Conservation (phyloP, 148 eudicot species). For the Persicaria tinctoria region DNA sequence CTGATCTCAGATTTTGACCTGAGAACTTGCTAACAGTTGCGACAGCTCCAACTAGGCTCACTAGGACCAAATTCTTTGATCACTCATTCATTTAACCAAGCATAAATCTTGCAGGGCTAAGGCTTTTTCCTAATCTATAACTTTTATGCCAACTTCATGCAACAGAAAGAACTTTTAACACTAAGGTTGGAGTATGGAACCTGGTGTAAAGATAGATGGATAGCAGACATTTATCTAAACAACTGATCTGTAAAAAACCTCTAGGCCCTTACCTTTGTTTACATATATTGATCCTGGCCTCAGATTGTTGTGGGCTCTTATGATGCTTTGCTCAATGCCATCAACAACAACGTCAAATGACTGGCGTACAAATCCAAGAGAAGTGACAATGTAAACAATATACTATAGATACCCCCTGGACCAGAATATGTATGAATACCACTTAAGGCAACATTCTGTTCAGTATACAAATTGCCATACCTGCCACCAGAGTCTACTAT, state of each 20-base stretch:
- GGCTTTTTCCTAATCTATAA: not conserved
- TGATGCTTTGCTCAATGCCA: slow-evolving; percentile 85
- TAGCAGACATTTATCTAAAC: not conserved
- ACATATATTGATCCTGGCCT: slow-evolving; percentile 81
- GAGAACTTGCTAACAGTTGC: not conserved
- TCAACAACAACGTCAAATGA: slow-evolving; percentile 88
- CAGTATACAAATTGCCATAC: slow-evolving; percentile 79
- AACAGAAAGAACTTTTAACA: not conserved
- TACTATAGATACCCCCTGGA: slow-evolving; percentile 98
- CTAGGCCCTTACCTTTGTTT: slow-evolving; percentile 53
- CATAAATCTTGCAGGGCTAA: not conserved
- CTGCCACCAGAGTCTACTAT: slow-evolving; percentile 25
- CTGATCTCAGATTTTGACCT: not conserved
- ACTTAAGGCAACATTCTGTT: slow-evolving; percentile 91
- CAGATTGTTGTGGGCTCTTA: slow-evolving; percentile 83
- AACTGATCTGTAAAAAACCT: not conserved
- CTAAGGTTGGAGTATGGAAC: not conserved
- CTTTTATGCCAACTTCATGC: not conserved
- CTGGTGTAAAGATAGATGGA: not conserved
- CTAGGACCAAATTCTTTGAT: not conserved
- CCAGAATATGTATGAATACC: slow-evolving; percentile 99
- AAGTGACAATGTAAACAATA: slow-evolving; percentile 81
- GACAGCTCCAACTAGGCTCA: not conserved
- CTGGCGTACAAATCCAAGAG: slow-evolving; percentile 91
- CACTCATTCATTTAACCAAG: not conserved